phyloP scores from a whole-genome alignment of 2,329 filamentous ascomycete species.

The Ilyonectria sp. region DNA sequence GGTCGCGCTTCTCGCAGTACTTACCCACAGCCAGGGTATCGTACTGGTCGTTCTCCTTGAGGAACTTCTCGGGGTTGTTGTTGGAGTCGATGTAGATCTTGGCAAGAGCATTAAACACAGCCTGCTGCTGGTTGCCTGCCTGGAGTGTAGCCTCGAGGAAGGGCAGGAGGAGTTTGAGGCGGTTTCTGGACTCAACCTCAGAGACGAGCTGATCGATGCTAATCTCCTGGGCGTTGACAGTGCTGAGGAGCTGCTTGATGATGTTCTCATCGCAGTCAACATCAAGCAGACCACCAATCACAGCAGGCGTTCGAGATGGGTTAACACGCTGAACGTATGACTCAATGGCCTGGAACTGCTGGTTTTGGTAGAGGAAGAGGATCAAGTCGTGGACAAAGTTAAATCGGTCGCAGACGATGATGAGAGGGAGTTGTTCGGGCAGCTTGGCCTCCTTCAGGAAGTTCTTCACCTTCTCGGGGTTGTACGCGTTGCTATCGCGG shows the following conservation, averaged over 20 bases:
- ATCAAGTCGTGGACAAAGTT: slow-evolving; percentile 98
- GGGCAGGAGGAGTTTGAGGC: slow-evolving; percentile 93
- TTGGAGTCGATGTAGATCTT: slow-evolving; percentile 99
- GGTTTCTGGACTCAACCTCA: slow-evolving; percentile 96
- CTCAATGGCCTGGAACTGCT: slow-evolving; percentile 99
- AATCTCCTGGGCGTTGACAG: slow-evolving; percentile 86
- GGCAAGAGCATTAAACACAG: slow-evolving; percentile 95
- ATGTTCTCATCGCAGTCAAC: slow-evolving; percentile 97
- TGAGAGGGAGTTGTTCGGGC: slow-evolving; percentile 92
- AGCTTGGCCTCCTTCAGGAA: slow-evolving; percentile 97
- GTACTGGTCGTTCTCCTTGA: slow-evolving; percentile 97
- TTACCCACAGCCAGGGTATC: slow-evolving; percentile 94
- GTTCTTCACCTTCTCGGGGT: slow-evolving; percentile 98
- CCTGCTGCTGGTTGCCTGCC: slow-evolving; percentile 94
- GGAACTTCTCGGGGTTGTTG: slow-evolving; percentile 97
- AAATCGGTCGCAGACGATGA: slow-evolving; percentile 99
- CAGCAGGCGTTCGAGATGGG: slow-evolving; percentile 89
- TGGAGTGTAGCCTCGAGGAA: slow-evolving; percentile 95
- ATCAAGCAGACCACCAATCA: slow-evolving; percentile 93
- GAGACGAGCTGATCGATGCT: slow-evolving; percentile 94
- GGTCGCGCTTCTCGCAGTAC: slow-evolving; percentile 99
- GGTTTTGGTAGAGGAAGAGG: slow-evolving; percentile 97
- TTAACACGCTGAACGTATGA: slow-evolving; percentile 98
- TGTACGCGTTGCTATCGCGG: slow-evolving; percentile 91
- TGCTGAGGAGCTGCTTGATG: slow-evolving; percentile 91